These are phyloP conservation scores for Catharanthus roseus DNA, from an alignment of 257 asterid species.

Conservation along the genomic window DNA sequence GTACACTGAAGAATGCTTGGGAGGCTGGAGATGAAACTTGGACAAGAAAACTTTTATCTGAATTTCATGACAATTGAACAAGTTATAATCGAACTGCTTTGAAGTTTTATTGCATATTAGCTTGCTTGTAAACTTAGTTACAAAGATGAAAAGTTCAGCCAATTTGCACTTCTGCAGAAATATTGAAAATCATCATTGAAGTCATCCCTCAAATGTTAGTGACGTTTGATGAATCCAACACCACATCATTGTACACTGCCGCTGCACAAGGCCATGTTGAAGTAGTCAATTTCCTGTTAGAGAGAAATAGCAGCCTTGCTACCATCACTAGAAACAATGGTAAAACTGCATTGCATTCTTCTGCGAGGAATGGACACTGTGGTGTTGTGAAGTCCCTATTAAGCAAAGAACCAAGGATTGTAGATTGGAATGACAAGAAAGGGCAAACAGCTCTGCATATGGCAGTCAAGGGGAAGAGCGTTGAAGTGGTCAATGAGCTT, in stretches of 20 bases:
- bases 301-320: slow-evolving; percentile 51
- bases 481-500: slow-evolving; percentile 49
- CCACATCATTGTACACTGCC: slow-evolving; percentile 62
- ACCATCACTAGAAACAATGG: slow-evolving; percentile 64
- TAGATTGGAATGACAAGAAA: slow-evolving; percentile 59
- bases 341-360: slow-evolving; percentile 65
- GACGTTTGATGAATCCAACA: slow-evolving; percentile 65
- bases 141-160: not conserved
- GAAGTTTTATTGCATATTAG: not conserved
- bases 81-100: not conserved
- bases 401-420: slow-evolving; percentile 52
- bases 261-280: slow-evolving; percentile 69
- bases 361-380: slow-evolving; percentile 63
- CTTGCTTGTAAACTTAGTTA: not conserved
- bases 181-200: slow-evolving; percentile 53
- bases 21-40: not conserved
- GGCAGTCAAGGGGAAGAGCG: slow-evolving; percentile 63
- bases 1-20: not conserved
- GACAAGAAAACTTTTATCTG: not conserved
- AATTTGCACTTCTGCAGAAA: slow-evolving; percentile 45
- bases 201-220: slow-evolving; percentile 56
- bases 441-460: slow-evolving; percentile 87
- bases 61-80: not conserved
- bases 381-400: slow-evolving; percentile 61
- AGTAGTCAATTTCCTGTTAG: slow-evolving; percentile 57